phyloP scores from a whole-genome alignment of 2,329 filamentous ascomycete species.

The Atkinsonella hypoxylon region DNA sequence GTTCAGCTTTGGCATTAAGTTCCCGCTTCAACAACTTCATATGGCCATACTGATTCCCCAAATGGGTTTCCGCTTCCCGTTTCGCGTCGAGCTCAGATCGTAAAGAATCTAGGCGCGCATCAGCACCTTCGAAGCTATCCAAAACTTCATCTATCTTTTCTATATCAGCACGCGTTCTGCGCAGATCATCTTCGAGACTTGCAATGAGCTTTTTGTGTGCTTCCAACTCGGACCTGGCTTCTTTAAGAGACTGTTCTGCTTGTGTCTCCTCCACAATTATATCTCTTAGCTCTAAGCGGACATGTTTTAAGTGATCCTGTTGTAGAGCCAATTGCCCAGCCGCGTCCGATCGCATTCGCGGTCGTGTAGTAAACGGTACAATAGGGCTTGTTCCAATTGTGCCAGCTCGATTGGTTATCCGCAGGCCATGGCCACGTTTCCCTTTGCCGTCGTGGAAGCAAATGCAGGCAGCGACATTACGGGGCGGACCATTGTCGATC shows the following conservation, averaged over 20 bases:
- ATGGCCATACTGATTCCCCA: conserved; percentile 43
- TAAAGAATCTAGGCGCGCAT: conserved; percentile 50
- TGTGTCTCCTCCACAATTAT: conserved; percentile 36
- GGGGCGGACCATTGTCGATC: conserved; percentile 46
- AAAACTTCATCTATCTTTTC: conserved; percentile 42
- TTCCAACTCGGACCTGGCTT: conserved; percentile 32
- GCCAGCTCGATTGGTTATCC: conserved; percentile 35
- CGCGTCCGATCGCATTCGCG: conserved; percentile 72
- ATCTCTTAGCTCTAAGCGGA: conserved; percentile 41
- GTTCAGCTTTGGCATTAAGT: conserved; percentile 31
- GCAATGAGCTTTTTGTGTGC: conserved; percentile 28
- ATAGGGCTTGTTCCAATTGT: conserved; percentile 30
- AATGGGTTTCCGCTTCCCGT: conserved; percentile 34
- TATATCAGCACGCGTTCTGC: conserved; percentile 49
- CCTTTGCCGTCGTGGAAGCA: conserved; percentile 48
- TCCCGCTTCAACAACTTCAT: conserved; percentile 36
- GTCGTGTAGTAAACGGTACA: conserved; percentile 35
- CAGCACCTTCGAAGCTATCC: conserved; percentile 54
- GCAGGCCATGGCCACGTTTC: conserved; percentile 44
- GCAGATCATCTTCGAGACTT: conserved; percentile 39
- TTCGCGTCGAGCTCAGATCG: conserved; percentile 43
- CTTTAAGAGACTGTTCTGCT: conserved; percentile 35
- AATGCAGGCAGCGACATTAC: conserved; percentile 64
- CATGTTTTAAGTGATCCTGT: conserved; percentile 36
- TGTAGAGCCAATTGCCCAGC: conserved; percentile 50